These are phyloP conservation scores for Plasmopara muralis DNA, from an alignment of 352 stramenopile species.

Conservation along the genomic window DNA sequence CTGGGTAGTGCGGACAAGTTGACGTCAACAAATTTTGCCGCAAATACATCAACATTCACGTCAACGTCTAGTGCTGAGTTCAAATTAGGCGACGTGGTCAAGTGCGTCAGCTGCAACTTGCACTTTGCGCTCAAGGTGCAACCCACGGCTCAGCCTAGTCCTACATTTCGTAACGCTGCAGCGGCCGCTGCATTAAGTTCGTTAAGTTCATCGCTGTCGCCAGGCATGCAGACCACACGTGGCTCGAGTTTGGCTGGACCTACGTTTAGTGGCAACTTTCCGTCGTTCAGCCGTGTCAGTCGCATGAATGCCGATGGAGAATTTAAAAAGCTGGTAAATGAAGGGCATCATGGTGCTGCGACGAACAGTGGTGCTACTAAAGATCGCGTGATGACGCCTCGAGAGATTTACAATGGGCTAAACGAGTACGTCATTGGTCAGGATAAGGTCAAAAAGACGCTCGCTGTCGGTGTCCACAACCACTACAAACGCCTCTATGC, in stretches of 20 bases:
- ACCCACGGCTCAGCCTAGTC: slow-evolving; percentile 16
- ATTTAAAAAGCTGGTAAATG: slow-evolving; percentile 66
- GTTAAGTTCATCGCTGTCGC: slow-evolving; percentile 51
- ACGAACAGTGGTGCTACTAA: slow-evolving; percentile 17
- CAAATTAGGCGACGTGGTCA: slow-evolving; percentile 75
- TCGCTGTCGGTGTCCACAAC: slow-evolving; percentile 96
- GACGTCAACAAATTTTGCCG: slow-evolving; percentile 15
- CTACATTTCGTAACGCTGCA: slow-evolving; percentile 55
- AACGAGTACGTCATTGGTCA: slow-evolving; percentile 98
- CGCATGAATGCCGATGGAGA: slow-evolving; percentile 68
- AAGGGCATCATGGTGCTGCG: slow-evolving; percentile 26
- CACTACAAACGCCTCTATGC: slow-evolving; percentile 95
- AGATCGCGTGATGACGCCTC: slow-evolving; percentile 79
- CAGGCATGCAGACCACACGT: slow-evolving; percentile 38
- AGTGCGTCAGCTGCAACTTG: slow-evolving; percentile 60
- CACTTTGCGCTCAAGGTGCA: slow-evolving; percentile 67
- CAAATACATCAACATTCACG: slow-evolving; percentile 13
- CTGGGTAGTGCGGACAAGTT: slow-evolving; percentile 21
- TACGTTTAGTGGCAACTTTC: slow-evolving; percentile 21
- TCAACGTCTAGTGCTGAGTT: slow-evolving; percentile 28
- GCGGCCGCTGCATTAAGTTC: slow-evolving; percentile 60
- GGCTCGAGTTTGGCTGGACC: slow-evolving; percentile 28
- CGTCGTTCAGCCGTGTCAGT: slow-evolving; percentile 14
- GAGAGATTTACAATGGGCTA: slow-evolving; percentile 91
- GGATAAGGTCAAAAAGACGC: slow-evolving; percentile 93